phyloP scores from a whole-genome alignment of 345 rosid species.

The Ailanthus altissimus region DNA sequence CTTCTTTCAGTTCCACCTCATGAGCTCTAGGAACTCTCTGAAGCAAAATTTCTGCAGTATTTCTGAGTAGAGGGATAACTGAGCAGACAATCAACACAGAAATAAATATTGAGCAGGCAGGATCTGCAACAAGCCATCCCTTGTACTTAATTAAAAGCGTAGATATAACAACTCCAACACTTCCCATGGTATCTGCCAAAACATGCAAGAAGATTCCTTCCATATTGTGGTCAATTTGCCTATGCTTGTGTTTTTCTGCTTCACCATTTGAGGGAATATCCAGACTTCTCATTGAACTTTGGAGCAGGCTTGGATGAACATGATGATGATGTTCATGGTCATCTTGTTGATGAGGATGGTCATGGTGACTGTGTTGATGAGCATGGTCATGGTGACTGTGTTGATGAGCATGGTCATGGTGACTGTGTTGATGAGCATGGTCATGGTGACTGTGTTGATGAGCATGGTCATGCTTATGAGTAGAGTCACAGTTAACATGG shows the following conservation, averaged over 20 bases:
- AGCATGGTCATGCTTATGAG: slow-evolving; percentile 19
- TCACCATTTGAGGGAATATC: slow-evolving; percentile 19
- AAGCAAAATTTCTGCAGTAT: slow-evolving; percentile 86
- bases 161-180: slow-evolving; percentile 92
- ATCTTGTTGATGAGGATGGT: slow-evolving; percentile 13
- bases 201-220: slow-evolving; percentile 97
- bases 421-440: slow-evolving; percentile 20
- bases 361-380: slow-evolving; percentile 24
- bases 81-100: slow-evolving; percentile 78
- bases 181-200: slow-evolving; percentile 95
- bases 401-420: slow-evolving; percentile 12
- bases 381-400: slow-evolving; percentile 28
- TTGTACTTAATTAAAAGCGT: slow-evolving; percentile 93
- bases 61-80: slow-evolving; percentile 88
- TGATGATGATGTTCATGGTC: slow-evolving; percentile 20
- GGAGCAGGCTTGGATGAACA: slow-evolving; percentile 11
- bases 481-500: slow-evolving; percentile 17
- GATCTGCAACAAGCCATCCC: slow-evolving; percentile 99
- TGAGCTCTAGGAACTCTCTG: slow-evolving; percentile 85
- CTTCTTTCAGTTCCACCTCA: slow-evolving; percentile 55
- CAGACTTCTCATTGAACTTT: slow-evolving; percentile 4
- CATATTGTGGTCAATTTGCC: slow-evolving; percentile 95
- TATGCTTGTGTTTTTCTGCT: slow-evolving; percentile 41
- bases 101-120: slow-evolving; percentile 93
- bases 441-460: slow-evolving; percentile 20